Evolutionary conservation across 768 basidiomycete species (phyloP), one percentile per base, ranked within the genome.

Genomic region (Psilocybe azurescens): DNA sequence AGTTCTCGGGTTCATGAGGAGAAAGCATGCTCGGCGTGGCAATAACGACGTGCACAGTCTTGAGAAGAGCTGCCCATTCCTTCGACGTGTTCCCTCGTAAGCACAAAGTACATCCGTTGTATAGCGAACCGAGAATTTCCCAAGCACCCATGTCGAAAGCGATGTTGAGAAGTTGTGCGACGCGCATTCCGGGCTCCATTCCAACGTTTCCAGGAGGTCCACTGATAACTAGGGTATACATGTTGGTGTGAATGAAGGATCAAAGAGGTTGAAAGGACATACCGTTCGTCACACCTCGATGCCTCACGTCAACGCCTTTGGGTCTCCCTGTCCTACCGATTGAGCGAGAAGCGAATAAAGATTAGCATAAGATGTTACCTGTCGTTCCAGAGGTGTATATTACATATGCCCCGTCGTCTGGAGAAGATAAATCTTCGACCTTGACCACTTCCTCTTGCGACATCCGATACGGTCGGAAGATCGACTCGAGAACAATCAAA

Each of bases 121-220:
- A 77, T 56, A 86, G 70, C 9, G 80, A 76, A 5, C 83, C 83
- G 16, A 86, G 75, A 30, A 83, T 81, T 67, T 86, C 84, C 84
- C 83, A 78, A 5, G 78, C 74, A 54, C 72, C 71, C 74, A 80
- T 79, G 60, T 60, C 83, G 66, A 83, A 85, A 10, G 82, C 77
- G 47, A 85, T 76, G 64, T 83, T 83, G 65, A 83, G 74, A 7
- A 83, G 70, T 66, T 85, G 83, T 1, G 81, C 74, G 5, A 83
- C 82, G 14, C 78, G 72, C 32, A 74, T 67, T 5, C 82, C 81
- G 0, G 79, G 80, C 16, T 62, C 55, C 79, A 83, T 82, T n/a
- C 77, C 77, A 6, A 82, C 71, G 56, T 81, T 82, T 13, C 82
- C 82, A 10, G 82, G 82, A 14, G 70, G 58, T 7, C 75, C 66